These are phyloP conservation scores for Ceratobasidium sp. DNA, from an alignment of 1,284 basidiomycete species.

Conservation along the genomic window DNA sequence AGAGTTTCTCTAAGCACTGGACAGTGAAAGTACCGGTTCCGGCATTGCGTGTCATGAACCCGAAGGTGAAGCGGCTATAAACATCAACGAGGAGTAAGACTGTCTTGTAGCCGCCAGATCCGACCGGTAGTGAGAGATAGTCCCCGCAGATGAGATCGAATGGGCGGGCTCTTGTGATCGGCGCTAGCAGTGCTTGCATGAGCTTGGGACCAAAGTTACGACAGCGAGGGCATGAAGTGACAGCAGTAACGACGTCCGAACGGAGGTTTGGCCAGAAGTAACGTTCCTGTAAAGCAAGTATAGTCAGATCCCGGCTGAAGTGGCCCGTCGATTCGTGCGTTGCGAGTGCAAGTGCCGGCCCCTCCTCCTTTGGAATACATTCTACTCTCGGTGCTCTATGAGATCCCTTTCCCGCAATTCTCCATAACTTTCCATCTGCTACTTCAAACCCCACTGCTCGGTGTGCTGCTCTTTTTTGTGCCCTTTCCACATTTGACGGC, in stretches of 20 bases:
- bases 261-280: conserved; percentile 38
- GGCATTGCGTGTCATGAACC: conserved; percentile 43
- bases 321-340: conserved; percentile 28
- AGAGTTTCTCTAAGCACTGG: conserved; percentile 45
- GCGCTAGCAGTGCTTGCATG: conserved; percentile 22
- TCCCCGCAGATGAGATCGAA: conserved; percentile 36
- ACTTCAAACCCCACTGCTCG: conserved; percentile 34
- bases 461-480: conserved; percentile 6
- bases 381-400: conserved; percentile 41
- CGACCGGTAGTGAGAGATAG: conserved; percentile 33
- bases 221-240: conserved; percentile 33
- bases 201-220: conserved; percentile 35
- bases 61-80: conserved; percentile 26
- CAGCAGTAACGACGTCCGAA: conserved; percentile 3
- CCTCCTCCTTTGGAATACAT: conserved; percentile 46
- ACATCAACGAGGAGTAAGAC: conserved; percentile 28
- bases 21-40: conserved; percentile 47
- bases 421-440: conserved; percentile 38
- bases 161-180: conserved; percentile 20
- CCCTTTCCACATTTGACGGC: neutral
- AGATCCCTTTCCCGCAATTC: conserved; percentile 9
- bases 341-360: conserved; percentile 16
- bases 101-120: conserved; percentile 24
- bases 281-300: neutral
- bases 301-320: conserved; percentile 29